Conservation (phyloP, 768 basidiomycete species). For the Boletus subcaerulescens region DNA sequence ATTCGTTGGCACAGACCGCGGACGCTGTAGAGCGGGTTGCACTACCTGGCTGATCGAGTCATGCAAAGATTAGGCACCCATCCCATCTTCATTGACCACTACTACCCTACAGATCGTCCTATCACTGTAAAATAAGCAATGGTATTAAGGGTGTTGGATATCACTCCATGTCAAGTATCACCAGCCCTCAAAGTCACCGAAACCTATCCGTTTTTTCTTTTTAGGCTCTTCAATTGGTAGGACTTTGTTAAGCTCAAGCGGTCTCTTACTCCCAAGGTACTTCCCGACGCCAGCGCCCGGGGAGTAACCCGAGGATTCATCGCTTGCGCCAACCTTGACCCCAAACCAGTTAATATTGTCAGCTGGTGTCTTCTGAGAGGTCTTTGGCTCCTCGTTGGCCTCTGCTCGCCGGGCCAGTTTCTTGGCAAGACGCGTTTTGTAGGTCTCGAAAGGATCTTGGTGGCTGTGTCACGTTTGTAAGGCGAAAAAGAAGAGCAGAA, state of each 20-base stretch:
- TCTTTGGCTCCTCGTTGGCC: constrained; percentile 30
- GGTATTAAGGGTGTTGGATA: neutral
- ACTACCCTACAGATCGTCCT: constrained; percentile 8
- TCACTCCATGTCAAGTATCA: constrained; percentile 27
- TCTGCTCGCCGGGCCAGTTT: constrained; percentile 53
- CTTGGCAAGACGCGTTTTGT: constrained; percentile 78
- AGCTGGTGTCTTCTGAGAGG: constrained; percentile 52
- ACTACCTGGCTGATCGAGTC: constrained; percentile 21
- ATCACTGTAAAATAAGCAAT: constrained; percentile 11
- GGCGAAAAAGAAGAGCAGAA: neutral
- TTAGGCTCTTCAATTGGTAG: constrained; percentile 47
- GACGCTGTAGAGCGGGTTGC: constrained; percentile 13
- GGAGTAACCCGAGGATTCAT: constrained; percentile 32
- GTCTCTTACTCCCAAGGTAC: constrained; percentile 62
- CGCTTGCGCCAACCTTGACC: constrained; percentile 62
- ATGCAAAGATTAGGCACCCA: neutral
- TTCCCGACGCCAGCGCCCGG: constrained; percentile 63
- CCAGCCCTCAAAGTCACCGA: constrained; percentile 90
- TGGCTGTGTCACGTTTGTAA: constrained; percentile 46
- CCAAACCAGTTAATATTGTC: constrained; percentile 87
- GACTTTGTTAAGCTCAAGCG: constrained; percentile 25
- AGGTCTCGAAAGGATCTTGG: constrained; percentile 94
- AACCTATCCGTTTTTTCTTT: constrained; percentile 83
- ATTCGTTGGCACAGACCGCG: neutral
- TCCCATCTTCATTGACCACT: neutral